Percentiles rank a stretch among this genome's conserved stretches.
Evolutionary conservation across 2,329 filamentous ascomycete genomes (phyloP).

Genomic region (Fusarium marasasianum): DNA sequence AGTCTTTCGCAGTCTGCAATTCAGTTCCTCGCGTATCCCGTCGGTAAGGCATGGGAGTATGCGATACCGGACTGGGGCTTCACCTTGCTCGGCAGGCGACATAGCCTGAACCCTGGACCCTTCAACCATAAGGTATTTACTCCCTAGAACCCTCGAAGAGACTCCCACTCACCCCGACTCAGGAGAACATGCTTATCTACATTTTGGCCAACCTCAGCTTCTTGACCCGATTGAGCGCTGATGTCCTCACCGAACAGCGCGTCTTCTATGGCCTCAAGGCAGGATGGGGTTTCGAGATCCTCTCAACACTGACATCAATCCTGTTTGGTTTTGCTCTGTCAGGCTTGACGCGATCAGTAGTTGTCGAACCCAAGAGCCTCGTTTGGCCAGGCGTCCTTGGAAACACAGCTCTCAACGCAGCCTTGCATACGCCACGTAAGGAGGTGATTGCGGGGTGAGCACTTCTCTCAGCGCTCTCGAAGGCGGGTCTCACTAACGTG

Average conservation of each 20-base stretch:
- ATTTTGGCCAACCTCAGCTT: conserved; percentile 66
- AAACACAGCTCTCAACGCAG: conserved; percentile 56
- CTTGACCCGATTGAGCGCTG: conserved; percentile 49
- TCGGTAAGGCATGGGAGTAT: conserved; percentile 52
- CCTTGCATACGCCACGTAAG: conserved; percentile 52
- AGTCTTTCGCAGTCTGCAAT: conserved; percentile 48
- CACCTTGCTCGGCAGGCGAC: conserved; percentile 35
- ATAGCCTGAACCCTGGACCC: conserved; percentile 53
- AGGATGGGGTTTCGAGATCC: conserved; percentile 59
- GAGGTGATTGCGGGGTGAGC: conserved; percentile 31
- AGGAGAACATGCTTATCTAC: conserved; percentile 64
- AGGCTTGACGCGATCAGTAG: conserved; percentile 54
- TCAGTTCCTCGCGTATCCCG: conserved; percentile 55
- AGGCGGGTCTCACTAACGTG: background rate
- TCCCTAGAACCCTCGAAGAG: rapidly evolving
- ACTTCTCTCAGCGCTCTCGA: too few species aligned
- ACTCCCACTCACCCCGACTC: rapidly evolving
- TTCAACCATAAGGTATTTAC: conserved; percentile 46
- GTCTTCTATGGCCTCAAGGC: conserved; percentile 56
- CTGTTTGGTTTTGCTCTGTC: conserved; percentile 63
- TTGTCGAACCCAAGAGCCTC: conserved; percentile 58
- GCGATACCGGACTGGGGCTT: conserved; percentile 45
- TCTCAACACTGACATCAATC: conserved; percentile 59
- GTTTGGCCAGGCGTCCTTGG: conserved; percentile 64
- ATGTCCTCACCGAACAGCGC: conserved; percentile 48